Base-by-base conservation (phyloP, 2,329 filamentous ascomycete species). In the Xenoacremonium recifei region DNA sequence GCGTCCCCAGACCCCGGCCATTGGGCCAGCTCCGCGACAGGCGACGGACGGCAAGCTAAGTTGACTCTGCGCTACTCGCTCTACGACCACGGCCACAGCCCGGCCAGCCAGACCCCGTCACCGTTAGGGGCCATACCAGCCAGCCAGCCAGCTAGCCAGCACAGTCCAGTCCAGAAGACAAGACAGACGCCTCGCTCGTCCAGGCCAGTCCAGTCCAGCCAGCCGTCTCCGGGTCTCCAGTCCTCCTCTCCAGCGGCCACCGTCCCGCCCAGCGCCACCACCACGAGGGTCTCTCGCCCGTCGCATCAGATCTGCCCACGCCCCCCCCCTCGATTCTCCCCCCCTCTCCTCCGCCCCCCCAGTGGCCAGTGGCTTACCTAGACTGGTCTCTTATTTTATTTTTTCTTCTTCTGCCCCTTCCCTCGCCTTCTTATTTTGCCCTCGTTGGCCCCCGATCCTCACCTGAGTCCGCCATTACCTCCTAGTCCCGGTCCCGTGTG, bases 191-290 rank as follows among this genome's bases (percentile, higher is more conserved):
- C 25, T 18, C n/a, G n/a, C n/a, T n/a, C n/a, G n/a, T n/a, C n/a
- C n/a, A n/a, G 17, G 30, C 38, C 21, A 31, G 19, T 19, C 21
- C 53, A 51, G 34, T 49, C 39, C 43, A 48, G 44, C 44, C 49
- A 47, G 21, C 5, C 18, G 35, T 23, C 21, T 17, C 45, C 40
- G 42, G 39, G 44, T 50, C 41, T 47, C 43, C 19, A 44, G 33
- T 40, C 49, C 37, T 42, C 44, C 43, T 37, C 30, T 47, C 41
- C 43, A 35, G 44, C 51, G 50, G 48, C 55, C 34, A 54, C 45
- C 53, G 51, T 59, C 55, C 55, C 55, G 57, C 53, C 53, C 51
- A 56, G 54, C 60, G 59, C 61, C 61, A 64, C 61, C 61, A 64
- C 61, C 61, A 63, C 61, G 61, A 61, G 58, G 60, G 54, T 42